Conservation (phyloP, 495 filamentous ascomycete species). For the Zalerion maritima region DNA sequence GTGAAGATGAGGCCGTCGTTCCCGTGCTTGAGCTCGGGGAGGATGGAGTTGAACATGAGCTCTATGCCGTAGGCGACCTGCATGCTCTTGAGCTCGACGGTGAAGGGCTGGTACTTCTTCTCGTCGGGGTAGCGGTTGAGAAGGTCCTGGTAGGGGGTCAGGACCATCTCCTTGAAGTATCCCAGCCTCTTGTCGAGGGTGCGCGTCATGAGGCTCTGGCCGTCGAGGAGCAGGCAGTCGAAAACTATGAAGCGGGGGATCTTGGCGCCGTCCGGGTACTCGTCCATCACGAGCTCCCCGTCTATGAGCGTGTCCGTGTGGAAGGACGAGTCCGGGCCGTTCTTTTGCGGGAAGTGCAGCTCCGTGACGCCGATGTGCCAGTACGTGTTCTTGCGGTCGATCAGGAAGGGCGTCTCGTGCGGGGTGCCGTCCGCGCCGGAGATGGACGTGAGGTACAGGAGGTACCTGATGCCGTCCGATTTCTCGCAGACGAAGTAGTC, state of each 20-base stretch:
- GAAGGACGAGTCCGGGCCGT: conserved; percentile 43
- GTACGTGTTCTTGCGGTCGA: conserved; percentile 95
- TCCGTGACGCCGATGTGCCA: conserved; percentile 51
- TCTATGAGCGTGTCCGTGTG: conserved; percentile 77
- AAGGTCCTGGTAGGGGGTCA: conserved; percentile 62
- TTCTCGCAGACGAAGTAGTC: conserved; percentile 99
- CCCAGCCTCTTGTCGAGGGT: conserved; percentile 80
- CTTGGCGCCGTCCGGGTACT: conserved; percentile 38
- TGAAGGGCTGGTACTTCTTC: conserved; percentile 55
- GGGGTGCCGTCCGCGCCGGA: conserved; percentile 37
- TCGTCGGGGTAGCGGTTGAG: conserved; percentile 56
- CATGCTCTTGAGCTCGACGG: conserved; percentile 71
- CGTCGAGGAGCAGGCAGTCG: conserved; percentile 76
- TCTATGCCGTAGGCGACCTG: conserved; percentile 78
- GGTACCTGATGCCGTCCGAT: conserved; percentile 87
- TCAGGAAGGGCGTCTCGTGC: conserved; percentile 52
- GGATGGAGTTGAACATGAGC: conserved; percentile 75
- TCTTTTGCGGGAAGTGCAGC: conserved; percentile 65
- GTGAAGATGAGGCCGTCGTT: conserved; percentile 97
- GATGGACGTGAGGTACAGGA: conserved; percentile 67
- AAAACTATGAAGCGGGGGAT: conserved; percentile 81
- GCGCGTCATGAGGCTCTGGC: conserved; percentile 54
- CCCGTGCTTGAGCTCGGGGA: conserved; percentile 74
- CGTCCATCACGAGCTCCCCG: conserved; percentile 83
- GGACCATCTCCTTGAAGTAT: conserved; percentile 66